Percentiles rank a stretch among this genome's conserved stretches.
phyloP scores from a whole-genome alignment of 2,329 filamentous ascomycete genomes.

The Ceratocystis diversiconidia region DNA sequence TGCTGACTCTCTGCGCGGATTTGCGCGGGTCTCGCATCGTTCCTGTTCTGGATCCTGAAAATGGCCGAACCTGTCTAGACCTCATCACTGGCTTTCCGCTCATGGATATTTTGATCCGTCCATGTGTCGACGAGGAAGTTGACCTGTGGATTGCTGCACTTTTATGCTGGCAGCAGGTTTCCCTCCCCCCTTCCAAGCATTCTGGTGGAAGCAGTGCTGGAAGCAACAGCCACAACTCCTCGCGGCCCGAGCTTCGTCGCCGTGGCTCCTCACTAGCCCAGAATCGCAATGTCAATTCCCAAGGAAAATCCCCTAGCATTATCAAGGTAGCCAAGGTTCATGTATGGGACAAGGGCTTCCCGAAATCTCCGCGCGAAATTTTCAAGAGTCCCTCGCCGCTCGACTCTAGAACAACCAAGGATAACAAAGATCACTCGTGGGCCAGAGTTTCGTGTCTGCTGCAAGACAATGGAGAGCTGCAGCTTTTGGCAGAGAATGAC shows the following conservation, averaged over 20 bases:
- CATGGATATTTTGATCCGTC: slow-evolving; percentile 48
- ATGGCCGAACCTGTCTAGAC: slow-evolving; percentile 13
- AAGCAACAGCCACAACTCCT: slow-evolving; percentile 24
- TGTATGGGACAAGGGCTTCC: slow-evolving; percentile 69
- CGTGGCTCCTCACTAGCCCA: slow-evolving; percentile 20
- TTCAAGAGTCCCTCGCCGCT: slow-evolving; percentile 43
- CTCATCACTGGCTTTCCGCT: slow-evolving; percentile 13
- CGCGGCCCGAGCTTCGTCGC: slow-evolving; percentile 32
- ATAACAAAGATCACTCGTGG: slow-evolving; percentile 37
- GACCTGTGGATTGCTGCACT: slow-evolving; percentile 70
- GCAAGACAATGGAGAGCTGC: slow-evolving; percentile 88
- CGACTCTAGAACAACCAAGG: slow-evolving; percentile 35
- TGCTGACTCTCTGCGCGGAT: slow-evolving; percentile 15
- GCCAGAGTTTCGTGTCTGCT: slow-evolving; percentile 81
- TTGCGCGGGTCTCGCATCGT: slow-evolving; percentile 13
- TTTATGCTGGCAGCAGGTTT: slow-evolving; percentile 67
- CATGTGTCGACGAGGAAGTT: slow-evolving; percentile 49
- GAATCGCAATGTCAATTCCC: slow-evolving; percentile 11
- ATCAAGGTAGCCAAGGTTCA: slow-evolving; percentile 92
- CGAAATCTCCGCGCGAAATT: slow-evolving; percentile 40
- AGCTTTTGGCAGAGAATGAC: slow-evolving; percentile 76
- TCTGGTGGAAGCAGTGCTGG: slow-evolving; percentile 29
- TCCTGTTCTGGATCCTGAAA: slow-evolving; percentile 26
- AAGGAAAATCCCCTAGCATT: slow-evolving; percentile 41
- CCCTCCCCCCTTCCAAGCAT: slow-evolving; percentile 43